Evolutionary conservation across 139 green algal species (phyloP).

Genomic region (Chlamydomonas sp.): DNA sequence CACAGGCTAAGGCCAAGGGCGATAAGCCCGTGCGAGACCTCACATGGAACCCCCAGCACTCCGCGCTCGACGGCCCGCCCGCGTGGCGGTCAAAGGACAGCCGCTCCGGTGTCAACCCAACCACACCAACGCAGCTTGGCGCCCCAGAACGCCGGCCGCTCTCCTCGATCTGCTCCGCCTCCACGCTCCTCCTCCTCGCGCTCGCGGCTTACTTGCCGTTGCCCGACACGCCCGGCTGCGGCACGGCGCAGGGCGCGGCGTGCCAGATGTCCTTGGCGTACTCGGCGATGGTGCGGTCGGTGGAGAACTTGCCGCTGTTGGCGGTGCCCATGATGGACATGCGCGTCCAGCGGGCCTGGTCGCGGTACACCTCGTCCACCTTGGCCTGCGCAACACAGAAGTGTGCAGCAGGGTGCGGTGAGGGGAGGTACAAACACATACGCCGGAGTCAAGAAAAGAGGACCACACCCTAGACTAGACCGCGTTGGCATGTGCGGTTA

Average conservation of each 20-base stretch:
- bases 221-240: constrained; percentile 15
- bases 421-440: background rate
- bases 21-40: too few relatives aligned
- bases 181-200: too few relatives aligned
- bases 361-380: constrained; percentile 78
- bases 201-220: too few relatives aligned
- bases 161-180: too few relatives aligned
- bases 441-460: background rate
- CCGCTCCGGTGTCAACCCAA: too few relatives aligned
- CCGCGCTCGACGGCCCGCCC: too few relatives aligned
- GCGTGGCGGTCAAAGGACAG: too few relatives aligned
- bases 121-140: too few relatives aligned
- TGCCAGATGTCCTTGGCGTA: constrained; percentile 90
- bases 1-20: too few relatives aligned
- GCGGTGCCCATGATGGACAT: constrained; percentile 80
- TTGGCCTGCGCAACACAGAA: constrained; percentile 53
- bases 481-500: too few relatives aligned
- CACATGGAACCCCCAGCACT: too few relatives aligned
- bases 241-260: constrained; percentile 68
- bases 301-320: constrained; percentile 84
- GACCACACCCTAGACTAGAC: background rate
- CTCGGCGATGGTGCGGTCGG: constrained; percentile 87
- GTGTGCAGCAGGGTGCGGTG: background rate
- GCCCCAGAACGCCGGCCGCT: too few relatives aligned
- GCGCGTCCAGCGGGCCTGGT: constrained; percentile 72